These are phyloP conservation scores for Comarum palustre DNA, from an alignment of 306 rosid species.

Conservation along the genomic window DNA sequence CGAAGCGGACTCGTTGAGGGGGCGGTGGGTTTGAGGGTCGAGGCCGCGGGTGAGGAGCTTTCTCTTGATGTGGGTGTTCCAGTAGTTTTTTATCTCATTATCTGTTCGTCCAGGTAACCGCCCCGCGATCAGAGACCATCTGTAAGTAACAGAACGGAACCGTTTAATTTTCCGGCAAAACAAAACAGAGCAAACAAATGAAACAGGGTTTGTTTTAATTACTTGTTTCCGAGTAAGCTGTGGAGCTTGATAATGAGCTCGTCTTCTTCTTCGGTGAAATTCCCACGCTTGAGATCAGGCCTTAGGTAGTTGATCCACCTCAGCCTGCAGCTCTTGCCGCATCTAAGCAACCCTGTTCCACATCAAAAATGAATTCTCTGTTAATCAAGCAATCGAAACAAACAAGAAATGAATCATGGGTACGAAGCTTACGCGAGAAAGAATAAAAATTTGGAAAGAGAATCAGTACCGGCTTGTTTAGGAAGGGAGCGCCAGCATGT, in stretches of 20 bases:
- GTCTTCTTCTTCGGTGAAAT: conserved; percentile 66
- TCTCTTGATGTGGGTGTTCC: conserved; percentile 77
- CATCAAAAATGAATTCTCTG: neutral
- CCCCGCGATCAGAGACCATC: conserved; percentile 75
- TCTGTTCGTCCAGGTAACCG: conserved; percentile 71
- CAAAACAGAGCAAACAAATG: neutral
- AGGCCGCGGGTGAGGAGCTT: conserved; percentile 56
- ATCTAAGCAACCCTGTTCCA: conserved; percentile 52
- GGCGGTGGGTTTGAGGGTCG: conserved; percentile 67
- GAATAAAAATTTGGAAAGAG: neutral
- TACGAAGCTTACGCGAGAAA: neutral
- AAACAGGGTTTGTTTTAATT: neutral
- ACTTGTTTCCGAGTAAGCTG: conserved; percentile 67
- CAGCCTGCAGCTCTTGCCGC: conserved; percentile 71
- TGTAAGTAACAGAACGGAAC: neutral
- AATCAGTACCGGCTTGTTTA: conserved; percentile 48
- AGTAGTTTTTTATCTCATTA: conserved; percentile 68
- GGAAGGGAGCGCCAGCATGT: conserved; percentile 76
- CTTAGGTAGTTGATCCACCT: conserved; percentile 76
- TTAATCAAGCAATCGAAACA: neutral
- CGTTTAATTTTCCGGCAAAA: neutral
- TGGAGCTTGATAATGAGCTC: conserved; percentile 66
- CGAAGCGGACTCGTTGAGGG: conserved; percentile 33
- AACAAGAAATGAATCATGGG: neutral
- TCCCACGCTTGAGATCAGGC: conserved; percentile 73